Evolutionary conservation across 2,329 filamentous ascomycete genomes (phyloP).

Genomic region (Phoma herbarum): DNA sequence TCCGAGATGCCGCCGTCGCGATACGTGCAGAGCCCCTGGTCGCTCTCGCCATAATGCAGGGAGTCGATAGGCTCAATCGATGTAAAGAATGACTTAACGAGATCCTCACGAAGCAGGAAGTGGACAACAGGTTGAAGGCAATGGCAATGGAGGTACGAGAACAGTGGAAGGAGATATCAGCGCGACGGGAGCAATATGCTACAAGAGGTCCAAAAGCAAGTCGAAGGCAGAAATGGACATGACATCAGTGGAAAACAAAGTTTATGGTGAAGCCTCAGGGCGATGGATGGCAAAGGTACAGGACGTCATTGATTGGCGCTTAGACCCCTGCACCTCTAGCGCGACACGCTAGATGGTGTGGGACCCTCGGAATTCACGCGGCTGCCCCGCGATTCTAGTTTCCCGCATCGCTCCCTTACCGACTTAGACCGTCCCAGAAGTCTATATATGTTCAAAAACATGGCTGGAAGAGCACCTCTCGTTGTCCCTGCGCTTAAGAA

Average conservation of each 20-base stretch:
- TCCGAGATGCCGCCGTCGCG: conserved; percentile 19
- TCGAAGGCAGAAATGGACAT: background rate
- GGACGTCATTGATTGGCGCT: conserved; percentile 48
- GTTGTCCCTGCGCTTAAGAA: conserved; percentile 80
- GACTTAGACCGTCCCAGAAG: background rate
- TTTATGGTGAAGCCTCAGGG: conserved; percentile 13
- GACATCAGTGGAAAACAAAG: conserved; percentile 14
- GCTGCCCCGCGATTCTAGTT: conserved; percentile 29
- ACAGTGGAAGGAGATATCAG: background rate
- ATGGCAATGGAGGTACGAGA: conserved; percentile 2
- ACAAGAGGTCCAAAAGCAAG: background rate
- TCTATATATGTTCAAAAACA: conserved; percentile 27
- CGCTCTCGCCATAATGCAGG: conserved; percentile 41
- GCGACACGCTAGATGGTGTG: conserved; percentile 25
- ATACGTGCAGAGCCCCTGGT: conserved; percentile 42
- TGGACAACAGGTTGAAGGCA: conserved; percentile 25
- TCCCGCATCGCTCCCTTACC: conserved; percentile 10
- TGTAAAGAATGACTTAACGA: conserved; percentile 10
- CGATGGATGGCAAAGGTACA: conserved; percentile 33
- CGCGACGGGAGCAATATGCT: background rate
- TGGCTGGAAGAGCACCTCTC: conserved; percentile 60
- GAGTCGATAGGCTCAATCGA: conserved; percentile 2
- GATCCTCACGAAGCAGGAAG: conserved; percentile 8
- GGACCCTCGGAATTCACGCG: conserved; percentile 17
- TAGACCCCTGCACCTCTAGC: conserved; percentile 40